phyloP scores from a whole-genome alignment of 345 rosid species.

The Passiflora organensis region DNA sequence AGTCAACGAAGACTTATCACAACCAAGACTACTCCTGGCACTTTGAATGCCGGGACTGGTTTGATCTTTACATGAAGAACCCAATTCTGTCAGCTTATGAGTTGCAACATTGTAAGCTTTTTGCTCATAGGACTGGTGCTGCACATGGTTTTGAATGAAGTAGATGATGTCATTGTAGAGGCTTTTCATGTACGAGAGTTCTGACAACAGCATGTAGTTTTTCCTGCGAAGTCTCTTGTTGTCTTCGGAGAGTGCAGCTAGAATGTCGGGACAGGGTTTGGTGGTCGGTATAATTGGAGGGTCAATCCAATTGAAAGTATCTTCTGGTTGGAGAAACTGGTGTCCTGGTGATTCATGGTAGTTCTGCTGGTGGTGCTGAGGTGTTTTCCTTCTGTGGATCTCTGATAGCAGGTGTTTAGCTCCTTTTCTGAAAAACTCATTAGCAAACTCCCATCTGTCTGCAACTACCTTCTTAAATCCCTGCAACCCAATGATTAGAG shows the following conservation, averaged over 20 bases:
- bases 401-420: conserved; percentile 48
- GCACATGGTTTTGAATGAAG: conserved; percentile 59
- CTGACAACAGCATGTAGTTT: conserved; percentile 50
- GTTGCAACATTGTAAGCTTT: not conserved
- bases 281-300: conserved; percentile 13
- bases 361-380: conserved; percentile 27
- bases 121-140: conserved; percentile 4
- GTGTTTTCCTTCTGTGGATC: conserved; percentile 50
- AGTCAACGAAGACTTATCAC: conserved; percentile 11
- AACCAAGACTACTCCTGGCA: not conserved
- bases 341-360: conserved; percentile 12
- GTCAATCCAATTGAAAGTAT: conserved; percentile 16
- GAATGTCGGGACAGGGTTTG: conserved; percentile 18
- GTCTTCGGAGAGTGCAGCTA: conserved; percentile 43
- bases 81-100: conserved; percentile 27
- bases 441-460: conserved; percentile 69
- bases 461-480: conserved; percentile 58
- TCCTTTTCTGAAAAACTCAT: conserved; percentile 52
- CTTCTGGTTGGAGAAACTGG: conserved; percentile 17
- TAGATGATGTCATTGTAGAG: conserved; percentile 58
- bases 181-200: conserved; percentile 51
- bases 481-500: conserved; percentile 22
- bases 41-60: not conserved
- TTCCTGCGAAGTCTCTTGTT: conserved; percentile 42
- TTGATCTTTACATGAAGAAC: conserved; percentile 18